phyloP scores from a whole-genome alignment of 108 stramenopile species.

The Pseudonitzschia delicatissima region DNA sequence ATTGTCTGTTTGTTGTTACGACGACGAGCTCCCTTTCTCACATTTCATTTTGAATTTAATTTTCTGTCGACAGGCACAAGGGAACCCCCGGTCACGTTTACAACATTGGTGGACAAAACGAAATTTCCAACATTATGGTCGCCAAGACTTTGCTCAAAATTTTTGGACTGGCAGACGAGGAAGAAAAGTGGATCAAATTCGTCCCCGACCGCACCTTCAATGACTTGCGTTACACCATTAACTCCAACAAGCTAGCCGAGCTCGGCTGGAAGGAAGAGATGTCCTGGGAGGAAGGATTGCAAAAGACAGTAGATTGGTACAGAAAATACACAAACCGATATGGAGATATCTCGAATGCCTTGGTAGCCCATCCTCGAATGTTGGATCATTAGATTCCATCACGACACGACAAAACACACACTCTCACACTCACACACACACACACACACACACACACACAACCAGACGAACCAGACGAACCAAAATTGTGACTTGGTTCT shows the following conservation, averaged over 20 bases:
- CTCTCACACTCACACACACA: no score
- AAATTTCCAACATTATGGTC: conserved; percentile 84
- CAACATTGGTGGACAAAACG: conserved; percentile 98
- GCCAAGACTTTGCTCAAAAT: conserved; percentile 82
- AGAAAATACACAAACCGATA: conserved; percentile 80
- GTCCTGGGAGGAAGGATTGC: conserved; percentile 94
- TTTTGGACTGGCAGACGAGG: conserved; percentile 64
- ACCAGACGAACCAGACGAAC: no score
- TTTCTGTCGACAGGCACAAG: conserved; percentile 49
- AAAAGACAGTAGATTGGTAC: conserved; percentile 96
- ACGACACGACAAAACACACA: no score
- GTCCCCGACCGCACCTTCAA: conserved; percentile 98
- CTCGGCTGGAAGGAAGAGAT: conserved; percentile 94
- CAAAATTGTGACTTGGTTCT: no score
- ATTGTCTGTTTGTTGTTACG: not conserved
- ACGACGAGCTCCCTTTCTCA: not conserved
- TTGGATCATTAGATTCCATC: no score
- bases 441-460: no score
- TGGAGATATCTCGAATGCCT: conserved; percentile 94
- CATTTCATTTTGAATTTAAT: no score
- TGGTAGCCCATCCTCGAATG: conserved; percentile 97
- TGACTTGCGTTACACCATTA: conserved; percentile 98
- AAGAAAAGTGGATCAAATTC: conserved; percentile 76
- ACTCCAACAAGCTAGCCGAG: conserved; percentile 77
- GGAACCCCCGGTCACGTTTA: conserved; percentile 89